A percentile compares a stretch with the other conserved stretches of the same genome.
Conservation (phyloP, 225 moss, liverwort and hornwort species). For the Takakia lepidozioides region DNA sequence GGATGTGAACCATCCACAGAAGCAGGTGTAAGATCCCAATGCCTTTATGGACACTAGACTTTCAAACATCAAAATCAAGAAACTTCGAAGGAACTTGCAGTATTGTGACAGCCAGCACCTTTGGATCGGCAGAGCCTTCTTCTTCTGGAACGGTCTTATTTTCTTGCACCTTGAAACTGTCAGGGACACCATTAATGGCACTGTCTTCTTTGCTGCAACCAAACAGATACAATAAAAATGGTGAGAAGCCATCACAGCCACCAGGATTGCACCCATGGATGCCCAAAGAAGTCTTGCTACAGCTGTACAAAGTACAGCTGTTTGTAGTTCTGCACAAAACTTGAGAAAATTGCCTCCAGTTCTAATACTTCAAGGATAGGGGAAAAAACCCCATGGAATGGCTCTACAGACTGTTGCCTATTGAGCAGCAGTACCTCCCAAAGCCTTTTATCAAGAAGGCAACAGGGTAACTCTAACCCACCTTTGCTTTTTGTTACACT, state of each 20-base stretch:
- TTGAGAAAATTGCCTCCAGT: conserved; percentile 1
- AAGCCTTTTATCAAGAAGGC: too few relatives aligned
- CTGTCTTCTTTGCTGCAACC: conserved; percentile 12
- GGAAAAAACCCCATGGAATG: too few relatives aligned
- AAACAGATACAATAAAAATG: conserved; percentile 3
- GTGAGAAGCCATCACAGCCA: too few relatives aligned
- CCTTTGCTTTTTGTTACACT: too few relatives aligned
- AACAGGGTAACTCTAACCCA: too few relatives aligned
- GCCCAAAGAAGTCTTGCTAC: not conserved
- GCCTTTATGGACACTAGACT: not conserved
- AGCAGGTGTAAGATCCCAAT: not conserved
- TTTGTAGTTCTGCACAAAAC: not conserved
- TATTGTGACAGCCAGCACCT: conserved; percentile 13
- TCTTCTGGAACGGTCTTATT: conserved; percentile 7
- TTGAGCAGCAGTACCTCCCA: too few relatives aligned
- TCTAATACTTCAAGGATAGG: too few relatives aligned
- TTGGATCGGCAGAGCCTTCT: conserved; percentile 11
- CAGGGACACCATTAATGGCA: conserved; percentile 12
- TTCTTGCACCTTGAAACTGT: conserved; percentile 2
- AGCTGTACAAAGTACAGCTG: not conserved
- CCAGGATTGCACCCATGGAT: too few relatives aligned
- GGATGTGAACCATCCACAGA: not conserved
- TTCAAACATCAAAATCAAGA: not conserved
- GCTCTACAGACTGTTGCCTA: too few relatives aligned
- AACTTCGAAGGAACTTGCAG: not conserved